phyloP scores from a whole-genome alignment of 805 yeast species.

The Starmerella kuoi region DNA sequence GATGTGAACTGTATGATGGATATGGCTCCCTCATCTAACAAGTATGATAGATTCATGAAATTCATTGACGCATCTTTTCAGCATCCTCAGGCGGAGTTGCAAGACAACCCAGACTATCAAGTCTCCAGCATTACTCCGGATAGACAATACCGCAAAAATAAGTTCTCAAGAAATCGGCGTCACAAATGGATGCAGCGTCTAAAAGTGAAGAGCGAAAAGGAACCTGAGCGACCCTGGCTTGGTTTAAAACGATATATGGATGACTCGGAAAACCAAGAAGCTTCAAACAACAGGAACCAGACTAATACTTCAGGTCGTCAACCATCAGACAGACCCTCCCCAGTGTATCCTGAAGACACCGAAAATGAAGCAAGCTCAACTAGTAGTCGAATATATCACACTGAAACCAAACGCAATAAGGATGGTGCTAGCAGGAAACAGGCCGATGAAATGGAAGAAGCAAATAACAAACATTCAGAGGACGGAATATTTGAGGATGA shows the following conservation, averaged over 20 bases:
- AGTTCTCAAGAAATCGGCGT: background rate
- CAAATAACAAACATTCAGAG: background rate
- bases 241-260: conserved; percentile 65
- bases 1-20: conserved; percentile 49
- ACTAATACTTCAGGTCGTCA: background rate
- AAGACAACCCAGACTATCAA: conserved; percentile 55
- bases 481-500: too few relatives aligned
- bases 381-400: background rate
- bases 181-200: conserved; percentile 3
- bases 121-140: conserved; percentile 11
- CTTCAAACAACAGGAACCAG: background rate
- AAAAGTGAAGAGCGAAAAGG: background rate
- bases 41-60: conserved; percentile 46
- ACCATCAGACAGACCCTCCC: background rate
- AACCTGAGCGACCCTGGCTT: conserved; percentile 43
- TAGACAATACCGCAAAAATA: background rate
- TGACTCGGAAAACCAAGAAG: conserved; percentile 11
- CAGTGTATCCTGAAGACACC: background rate
- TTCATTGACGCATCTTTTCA: conserved; percentile 36
- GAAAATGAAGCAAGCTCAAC: background rate
- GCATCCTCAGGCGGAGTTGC: conserved; percentile 47
- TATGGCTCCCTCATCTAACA: conserved; percentile 36
- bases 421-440: background rate
- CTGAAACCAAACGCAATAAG: background rate
- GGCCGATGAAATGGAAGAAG: background rate